Percentiles rank a stretch among this genome's conserved stretches.
Evolutionary conservation across 2,329 filamentous ascomycete genomes (phyloP).

Genomic region (Phialemoniopsis sp.): DNA sequence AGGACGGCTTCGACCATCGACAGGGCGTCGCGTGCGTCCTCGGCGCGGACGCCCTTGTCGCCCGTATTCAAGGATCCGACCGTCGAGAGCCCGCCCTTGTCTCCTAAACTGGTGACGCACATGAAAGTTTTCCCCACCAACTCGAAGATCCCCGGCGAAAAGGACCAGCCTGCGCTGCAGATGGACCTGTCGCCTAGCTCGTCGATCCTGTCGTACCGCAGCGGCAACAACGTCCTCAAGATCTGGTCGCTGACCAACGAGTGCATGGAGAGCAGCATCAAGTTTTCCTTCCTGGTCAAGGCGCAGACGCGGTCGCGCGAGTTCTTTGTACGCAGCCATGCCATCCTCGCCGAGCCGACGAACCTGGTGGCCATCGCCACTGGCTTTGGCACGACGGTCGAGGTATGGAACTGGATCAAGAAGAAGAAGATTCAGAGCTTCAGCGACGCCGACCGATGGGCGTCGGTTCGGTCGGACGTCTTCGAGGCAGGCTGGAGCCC

Average conservation of each 20-base stretch:
- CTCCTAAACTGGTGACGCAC: slow-evolving; percentile 15
- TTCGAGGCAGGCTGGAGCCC: slow-evolving; percentile 25
- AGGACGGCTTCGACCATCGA: too few species aligned
- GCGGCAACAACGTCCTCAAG: slow-evolving; percentile 21
- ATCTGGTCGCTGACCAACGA: slow-evolving; percentile 19
- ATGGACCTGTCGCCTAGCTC: slow-evolving; percentile 28
- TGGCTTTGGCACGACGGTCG: slow-evolving; percentile 30
- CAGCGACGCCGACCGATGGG: slow-evolving; percentile 31
- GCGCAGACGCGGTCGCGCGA: slow-evolving; percentile 31
- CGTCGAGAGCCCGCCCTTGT: background rate
- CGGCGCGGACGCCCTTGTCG: too few species aligned
- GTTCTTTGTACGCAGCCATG: slow-evolving; percentile 36
- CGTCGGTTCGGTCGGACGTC: slow-evolving; percentile 26
- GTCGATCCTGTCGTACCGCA: slow-evolving; percentile 26
- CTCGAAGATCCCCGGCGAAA: slow-evolving; percentile 3
- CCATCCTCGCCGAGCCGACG: slow-evolving; percentile 32
- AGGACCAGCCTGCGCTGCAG: slow-evolving; percentile 25
- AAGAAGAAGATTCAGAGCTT: slow-evolving; percentile 33
- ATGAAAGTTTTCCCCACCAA: slow-evolving; percentile 1
- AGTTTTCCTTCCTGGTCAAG: slow-evolving; percentile 32
- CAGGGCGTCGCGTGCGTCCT: too few species aligned
- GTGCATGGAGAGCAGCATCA: slow-evolving; percentile 21
- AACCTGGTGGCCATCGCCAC: slow-evolving; percentile 31
- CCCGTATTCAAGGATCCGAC: too few species aligned
- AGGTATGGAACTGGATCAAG: slow-evolving; percentile 33